phyloP scores from a whole-genome alignment of 116 monocot species.

The Posidonia oceanica region DNA sequence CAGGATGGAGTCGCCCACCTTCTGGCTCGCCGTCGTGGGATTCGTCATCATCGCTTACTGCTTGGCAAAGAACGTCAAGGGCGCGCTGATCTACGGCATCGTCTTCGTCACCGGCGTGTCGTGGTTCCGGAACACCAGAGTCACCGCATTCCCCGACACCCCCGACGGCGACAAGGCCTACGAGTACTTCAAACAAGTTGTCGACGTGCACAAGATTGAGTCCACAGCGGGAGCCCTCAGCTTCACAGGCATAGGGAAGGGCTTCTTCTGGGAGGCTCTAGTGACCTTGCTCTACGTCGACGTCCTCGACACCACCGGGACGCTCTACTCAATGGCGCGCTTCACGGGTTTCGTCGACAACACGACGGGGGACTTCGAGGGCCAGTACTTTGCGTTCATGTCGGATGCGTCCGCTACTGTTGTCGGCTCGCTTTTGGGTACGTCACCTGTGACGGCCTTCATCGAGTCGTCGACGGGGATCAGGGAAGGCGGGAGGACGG shows the following conservation, averaged over 20 bases:
- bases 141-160: constrained; percentile 68
- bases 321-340: constrained; percentile 79
- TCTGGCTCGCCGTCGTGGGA: constrained; percentile 82
- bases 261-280: constrained; percentile 76
- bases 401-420: constrained; percentile 81
- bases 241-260: constrained; percentile 39
- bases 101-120: constrained; percentile 76
- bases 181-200: constrained; percentile 70
- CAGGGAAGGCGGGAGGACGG: constrained; percentile 75
- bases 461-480: constrained; percentile 91
- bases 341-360: constrained; percentile 82
- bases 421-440: constrained; percentile 58
- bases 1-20: constrained; percentile 74
- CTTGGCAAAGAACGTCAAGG: constrained; percentile 60
- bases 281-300: constrained; percentile 88
- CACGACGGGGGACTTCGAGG: constrained; percentile 71
- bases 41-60: constrained; percentile 72
- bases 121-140: constrained; percentile 76
- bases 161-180: constrained; percentile 43
- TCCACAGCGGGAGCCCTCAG: constrained; percentile 71
- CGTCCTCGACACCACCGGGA: constrained; percentile 82
- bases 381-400: constrained; percentile 95
- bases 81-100: constrained; percentile 92
- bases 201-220: constrained; percentile 58
- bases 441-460: constrained; percentile 83